Evolutionary conservation across 2,329 filamentous ascomycete species (phyloP), one percentile per base, ranked within the genome.

Genomic region (Didymella keratinophila): DNA sequence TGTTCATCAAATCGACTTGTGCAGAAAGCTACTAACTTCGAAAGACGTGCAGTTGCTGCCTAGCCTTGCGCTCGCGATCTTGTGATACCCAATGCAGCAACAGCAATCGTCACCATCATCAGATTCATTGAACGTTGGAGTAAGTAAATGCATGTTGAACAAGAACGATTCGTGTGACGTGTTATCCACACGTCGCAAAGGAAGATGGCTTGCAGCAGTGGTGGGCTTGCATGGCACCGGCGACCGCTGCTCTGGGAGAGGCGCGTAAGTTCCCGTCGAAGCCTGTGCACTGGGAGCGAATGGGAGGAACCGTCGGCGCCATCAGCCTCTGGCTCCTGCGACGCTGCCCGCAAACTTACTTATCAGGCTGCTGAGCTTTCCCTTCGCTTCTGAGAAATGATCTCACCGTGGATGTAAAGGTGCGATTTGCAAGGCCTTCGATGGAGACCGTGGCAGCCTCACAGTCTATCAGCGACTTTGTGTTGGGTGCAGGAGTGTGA

Each of bases 231-330:
- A 20, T 32, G 50, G 56, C 50, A 20, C 56, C 50, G 56, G 56
- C 50, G 53, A 58, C 56, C 56, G 34, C 36, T 58, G 50, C 41
- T 14, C 21, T 41, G 56, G 56, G 45, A 50, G 51, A 21, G 39
- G 49, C 30, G 55, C 49, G 49, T 44, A 53, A 57, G 55, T 52
- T 52, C 49, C 55, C 49, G 55, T 9, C 27, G 21, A 39, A 14
- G 54, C 54, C 49, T 50, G 43, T 49, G 56, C 56, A 34, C 39
- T 58, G 56, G 44, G 56, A 48, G 30, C 56, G 50, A 53, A 58
- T 58, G 56, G 50, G 56, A 53, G 30, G 50, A 53, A 48, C 39
- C 45, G 43, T 32, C 25, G 50, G 49, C 37, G 45, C 50, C 28
- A 49, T 45, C 49, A 50, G 45, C 23, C 50, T 53, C 39, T 34